Conservation (phyloP, 2,329 filamentous ascomycete genomes). For the Penicillium sp. region DNA sequence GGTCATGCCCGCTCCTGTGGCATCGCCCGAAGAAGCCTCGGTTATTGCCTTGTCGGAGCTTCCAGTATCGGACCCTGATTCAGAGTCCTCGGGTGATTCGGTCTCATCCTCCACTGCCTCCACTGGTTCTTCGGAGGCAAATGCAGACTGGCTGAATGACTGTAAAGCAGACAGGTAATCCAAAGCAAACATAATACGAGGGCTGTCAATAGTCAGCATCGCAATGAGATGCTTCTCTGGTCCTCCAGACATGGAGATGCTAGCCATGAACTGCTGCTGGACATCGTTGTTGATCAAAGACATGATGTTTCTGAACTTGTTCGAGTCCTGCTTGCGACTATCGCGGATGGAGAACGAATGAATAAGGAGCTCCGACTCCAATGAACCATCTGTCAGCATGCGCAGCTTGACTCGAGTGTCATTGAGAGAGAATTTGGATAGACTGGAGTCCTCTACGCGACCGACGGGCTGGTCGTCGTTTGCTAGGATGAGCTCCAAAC, state of each 20-base stretch:
- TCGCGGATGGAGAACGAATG: constrained; percentile 94
- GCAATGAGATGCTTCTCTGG: constrained; percentile 78
- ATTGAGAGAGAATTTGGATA: constrained; percentile 92
- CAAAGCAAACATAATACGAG: constrained; percentile 87
- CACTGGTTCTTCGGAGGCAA: constrained; percentile 52
- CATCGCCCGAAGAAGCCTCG: constrained; percentile 26
- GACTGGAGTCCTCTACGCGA: constrained; percentile 71
- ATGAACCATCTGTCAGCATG: constrained; percentile 85
- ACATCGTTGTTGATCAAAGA: constrained; percentile 91
- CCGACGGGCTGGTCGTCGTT: constrained; percentile 74
- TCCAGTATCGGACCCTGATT: constrained; percentile 31
- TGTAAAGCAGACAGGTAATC: constrained; percentile 93
- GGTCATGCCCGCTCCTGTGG: constrained; percentile 56
- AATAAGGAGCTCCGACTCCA: constrained; percentile 91
- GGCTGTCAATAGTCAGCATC: constrained; percentile 91
- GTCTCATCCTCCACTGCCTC: constrained; percentile 31
- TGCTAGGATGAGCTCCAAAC: constrained; percentile 80
- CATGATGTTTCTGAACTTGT: constrained; percentile 98
- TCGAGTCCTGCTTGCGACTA: constrained; percentile 81
- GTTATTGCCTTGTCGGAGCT: constrained; percentile 24
- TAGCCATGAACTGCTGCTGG: constrained; percentile 96
- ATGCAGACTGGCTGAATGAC: constrained; percentile 71
- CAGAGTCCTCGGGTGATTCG: constrained; percentile 36
- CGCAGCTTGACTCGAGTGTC: constrained; percentile 87
- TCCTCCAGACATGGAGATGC: constrained; percentile 85